A percentile compares a stretch with the other conserved stretches of the same genome.
These are phyloP conservation scores for Carex cristatella DNA, from an alignment of 176 grass and related monocot species.

Conservation along the genomic window DNA sequence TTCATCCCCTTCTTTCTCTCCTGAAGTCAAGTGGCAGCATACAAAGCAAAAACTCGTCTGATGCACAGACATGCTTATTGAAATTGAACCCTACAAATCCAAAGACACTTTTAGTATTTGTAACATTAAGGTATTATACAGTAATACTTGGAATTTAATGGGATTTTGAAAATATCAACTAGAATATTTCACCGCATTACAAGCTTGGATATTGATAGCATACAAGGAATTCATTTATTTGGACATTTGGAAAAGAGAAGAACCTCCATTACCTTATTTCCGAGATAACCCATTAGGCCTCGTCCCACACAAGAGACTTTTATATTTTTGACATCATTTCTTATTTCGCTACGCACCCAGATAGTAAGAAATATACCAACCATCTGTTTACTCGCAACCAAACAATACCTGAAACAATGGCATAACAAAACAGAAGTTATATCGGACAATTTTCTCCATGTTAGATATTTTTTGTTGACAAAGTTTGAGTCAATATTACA, in stretches of 20 bases:
- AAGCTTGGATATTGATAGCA: background rate
- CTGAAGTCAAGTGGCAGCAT: constrained; percentile 86
- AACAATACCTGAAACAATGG: constrained; percentile 57
- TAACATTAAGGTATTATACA: background rate
- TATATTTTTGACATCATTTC: constrained; percentile 77
- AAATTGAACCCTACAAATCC: constrained; percentile 80
- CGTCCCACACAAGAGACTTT: constrained; percentile 96
- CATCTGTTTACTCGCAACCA: constrained; percentile 98
- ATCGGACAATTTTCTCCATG: background rate
- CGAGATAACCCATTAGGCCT: constrained; percentile 98
- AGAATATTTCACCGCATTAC: background rate
- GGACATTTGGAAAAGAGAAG: background rate
- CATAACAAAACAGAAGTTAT: constrained; percentile 24
- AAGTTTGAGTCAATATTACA: background rate
- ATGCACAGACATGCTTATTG: constrained; percentile 95
- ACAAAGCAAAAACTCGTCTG: constrained; percentile 86
- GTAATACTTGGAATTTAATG: constrained; percentile 10
- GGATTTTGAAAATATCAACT: background rate
- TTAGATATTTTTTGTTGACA: background rate
- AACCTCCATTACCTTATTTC: constrained; percentile 63
- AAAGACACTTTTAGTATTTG: background rate
- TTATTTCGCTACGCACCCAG: constrained; percentile 80
- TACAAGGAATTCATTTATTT: background rate
- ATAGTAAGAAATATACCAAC: constrained; percentile 96
- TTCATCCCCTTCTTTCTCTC: constrained; percentile 97